Percentiles rank a stretch among this genome's conserved stretches.
phyloP scores from a whole-genome alignment of 331 rosid genomes.

The Pyrus hybrid region DNA sequence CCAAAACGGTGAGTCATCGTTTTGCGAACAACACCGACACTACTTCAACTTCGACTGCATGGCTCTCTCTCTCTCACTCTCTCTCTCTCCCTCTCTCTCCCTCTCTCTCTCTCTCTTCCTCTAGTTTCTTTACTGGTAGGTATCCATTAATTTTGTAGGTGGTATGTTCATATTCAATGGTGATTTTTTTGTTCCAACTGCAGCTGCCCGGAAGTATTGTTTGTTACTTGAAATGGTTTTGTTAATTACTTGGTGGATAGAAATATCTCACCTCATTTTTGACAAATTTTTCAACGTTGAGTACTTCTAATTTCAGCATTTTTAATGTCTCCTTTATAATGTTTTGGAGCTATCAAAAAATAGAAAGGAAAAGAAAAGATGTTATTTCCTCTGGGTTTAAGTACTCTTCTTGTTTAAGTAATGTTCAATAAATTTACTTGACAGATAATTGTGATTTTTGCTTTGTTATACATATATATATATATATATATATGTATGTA shows the following conservation, averaged over 20 bases:
- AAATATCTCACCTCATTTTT: conserved; percentile 1
- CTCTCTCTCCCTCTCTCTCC: background rate
- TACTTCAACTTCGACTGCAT: background rate
- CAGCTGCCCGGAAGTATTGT: background rate
- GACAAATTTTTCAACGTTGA: background rate
- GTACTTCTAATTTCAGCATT: background rate
- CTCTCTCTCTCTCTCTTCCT: no score
- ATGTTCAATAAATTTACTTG: background rate
- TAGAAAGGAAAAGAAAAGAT: background rate
- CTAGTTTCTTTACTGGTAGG: background rate
- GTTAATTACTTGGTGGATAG: background rate
- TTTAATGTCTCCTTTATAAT: background rate
- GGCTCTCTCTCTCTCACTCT: background rate
- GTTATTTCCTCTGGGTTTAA: background rate
- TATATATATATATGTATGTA: no score
- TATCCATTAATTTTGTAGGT: no score
- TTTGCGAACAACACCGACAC: conserved; percentile 18
- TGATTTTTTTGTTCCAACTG: background rate
- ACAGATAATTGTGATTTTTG: background rate
- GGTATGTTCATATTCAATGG: background rate
- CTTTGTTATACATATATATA: background rate
- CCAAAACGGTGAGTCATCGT: background rate
- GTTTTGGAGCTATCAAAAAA: background rate
- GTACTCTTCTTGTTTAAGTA: background rate
- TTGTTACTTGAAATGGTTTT: background rate